A percentile compares a stretch with the other conserved stretches of the same genome.
phyloP scores from a whole-genome alignment of 192 early-diverging fungal genomes.

The Umbelopsis sp. region DNA sequence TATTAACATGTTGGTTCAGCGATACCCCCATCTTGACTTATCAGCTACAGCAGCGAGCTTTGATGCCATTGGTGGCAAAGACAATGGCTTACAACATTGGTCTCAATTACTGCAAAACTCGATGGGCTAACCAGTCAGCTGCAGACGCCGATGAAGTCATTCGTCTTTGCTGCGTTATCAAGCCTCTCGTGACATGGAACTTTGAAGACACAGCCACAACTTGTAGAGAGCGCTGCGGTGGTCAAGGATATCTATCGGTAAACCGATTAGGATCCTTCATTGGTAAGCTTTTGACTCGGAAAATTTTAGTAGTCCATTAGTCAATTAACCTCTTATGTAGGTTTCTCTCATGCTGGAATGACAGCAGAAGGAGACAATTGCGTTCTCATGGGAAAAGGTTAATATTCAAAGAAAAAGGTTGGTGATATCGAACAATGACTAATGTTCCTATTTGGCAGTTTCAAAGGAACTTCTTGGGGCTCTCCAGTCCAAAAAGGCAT shows the following conservation, averaged over 20 bases:
- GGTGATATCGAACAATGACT: background rate
- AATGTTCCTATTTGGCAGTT: constrained; percentile 31
- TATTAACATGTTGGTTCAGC: constrained; percentile 21
- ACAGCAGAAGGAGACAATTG: constrained; percentile 82
- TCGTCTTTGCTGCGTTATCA: constrained; percentile 77
- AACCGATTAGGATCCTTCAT: constrained; percentile 68
- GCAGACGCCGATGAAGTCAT: constrained; percentile 64
- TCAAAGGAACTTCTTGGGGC: constrained; percentile 71
- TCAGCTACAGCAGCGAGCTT: constrained; percentile 77
- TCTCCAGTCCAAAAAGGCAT: constrained; percentile 48
- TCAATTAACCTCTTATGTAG: background rate
- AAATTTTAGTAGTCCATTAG: background rate
- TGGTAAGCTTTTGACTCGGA: constrained; percentile 26
- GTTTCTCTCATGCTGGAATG: constrained; percentile 77
- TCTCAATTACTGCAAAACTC: constrained; percentile 74
- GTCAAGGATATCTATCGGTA: constrained; percentile 70
- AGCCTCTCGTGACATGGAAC: constrained; percentile 77
- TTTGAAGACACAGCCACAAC: constrained; percentile 68
- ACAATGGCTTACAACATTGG: constrained; percentile 75
- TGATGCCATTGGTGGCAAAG: constrained; percentile 66
- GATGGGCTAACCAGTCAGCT: constrained; percentile 56
- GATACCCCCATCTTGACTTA: constrained; percentile 77
- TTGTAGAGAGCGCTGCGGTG: constrained; percentile 75
- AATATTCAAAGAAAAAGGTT: background rate
- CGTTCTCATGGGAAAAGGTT: constrained; percentile 71